Percentiles rank a stretch among this genome's conserved stretches.
Conservation (phyloP, 1,284 basidiomycete species). For the Ceratobasidium sp. region DNA sequence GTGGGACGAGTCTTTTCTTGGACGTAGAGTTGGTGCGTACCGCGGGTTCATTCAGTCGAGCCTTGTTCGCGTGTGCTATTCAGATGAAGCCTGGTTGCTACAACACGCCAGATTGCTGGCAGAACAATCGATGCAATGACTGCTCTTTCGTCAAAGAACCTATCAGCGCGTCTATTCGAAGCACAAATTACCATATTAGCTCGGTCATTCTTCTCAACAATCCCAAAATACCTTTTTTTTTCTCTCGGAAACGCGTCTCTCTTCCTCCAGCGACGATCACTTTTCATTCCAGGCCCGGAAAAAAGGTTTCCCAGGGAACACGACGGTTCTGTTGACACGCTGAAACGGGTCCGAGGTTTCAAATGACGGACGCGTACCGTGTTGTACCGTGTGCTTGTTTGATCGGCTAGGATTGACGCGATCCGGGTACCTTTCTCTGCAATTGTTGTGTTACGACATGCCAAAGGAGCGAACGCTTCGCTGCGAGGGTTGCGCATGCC, state of each 20-base stretch:
- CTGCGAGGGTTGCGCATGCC: no score
- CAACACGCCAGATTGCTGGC: background rate
- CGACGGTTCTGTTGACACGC: background rate
- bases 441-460: no score
- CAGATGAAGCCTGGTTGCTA: background rate
- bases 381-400: slow-evolving; percentile 10
- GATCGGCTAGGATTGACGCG: no score
- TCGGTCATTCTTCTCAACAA: background rate
- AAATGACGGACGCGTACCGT: slow-evolving; percentile 18
- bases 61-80: background rate
- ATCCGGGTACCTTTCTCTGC: no score
- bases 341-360: background rate
- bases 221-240: background rate
- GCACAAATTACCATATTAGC: background rate
- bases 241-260: background rate
- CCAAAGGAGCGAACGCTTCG: no score
- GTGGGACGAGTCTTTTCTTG: background rate
- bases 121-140: no score
- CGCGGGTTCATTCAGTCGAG: background rate
- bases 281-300: slow-evolving; percentile 3
- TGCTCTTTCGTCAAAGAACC: no score
- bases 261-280: background rate
- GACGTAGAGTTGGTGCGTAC: background rate
- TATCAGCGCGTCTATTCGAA: slow-evolving; percentile 17
- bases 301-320: background rate